Percentiles rank a stretch among this genome's conserved stretches.
Evolutionary conservation across 2,329 filamentous ascomycete species (phyloP).

Genomic region (Parastagonospora nodorum): DNA sequence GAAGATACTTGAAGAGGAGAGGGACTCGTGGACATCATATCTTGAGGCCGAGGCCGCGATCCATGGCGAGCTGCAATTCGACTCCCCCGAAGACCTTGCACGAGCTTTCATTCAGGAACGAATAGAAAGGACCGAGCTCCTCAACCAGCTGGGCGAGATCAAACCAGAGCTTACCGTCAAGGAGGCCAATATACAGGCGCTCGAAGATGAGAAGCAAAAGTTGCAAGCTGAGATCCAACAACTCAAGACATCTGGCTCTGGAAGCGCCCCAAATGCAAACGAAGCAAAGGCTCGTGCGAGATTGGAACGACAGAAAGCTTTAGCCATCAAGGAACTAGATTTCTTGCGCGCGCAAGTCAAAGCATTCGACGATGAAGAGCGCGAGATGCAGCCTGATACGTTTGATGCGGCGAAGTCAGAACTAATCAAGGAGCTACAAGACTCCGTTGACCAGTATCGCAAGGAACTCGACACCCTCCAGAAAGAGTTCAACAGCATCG

Average conservation of each 20-base stretch:
- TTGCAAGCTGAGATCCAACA: slow-evolving; percentile 74
- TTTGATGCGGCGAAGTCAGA: slow-evolving; percentile 76
- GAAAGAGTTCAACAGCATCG: slow-evolving; percentile 71
- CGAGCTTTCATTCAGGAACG: slow-evolving; percentile 82
- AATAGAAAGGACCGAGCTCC: slow-evolving; percentile 76
- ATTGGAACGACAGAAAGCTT: slow-evolving; percentile 80
- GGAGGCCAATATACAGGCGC: slow-evolving; percentile 71
- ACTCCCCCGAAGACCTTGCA: slow-evolving; percentile 86
- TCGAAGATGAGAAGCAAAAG: slow-evolving; percentile 71
- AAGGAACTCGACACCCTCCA: slow-evolving; percentile 76
- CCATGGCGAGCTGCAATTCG: slow-evolving; percentile 72
- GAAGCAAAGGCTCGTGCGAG: slow-evolving; percentile 73
- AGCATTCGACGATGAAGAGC: slow-evolving; percentile 83
- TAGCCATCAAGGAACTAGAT: slow-evolving; percentile 91
- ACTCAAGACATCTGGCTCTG: slow-evolving; percentile 57
- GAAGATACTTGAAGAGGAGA: slow-evolving; percentile 87
- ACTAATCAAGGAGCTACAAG: slow-evolving; percentile 80
- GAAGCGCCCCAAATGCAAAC: slow-evolving; percentile 48
- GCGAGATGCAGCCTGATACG: slow-evolving; percentile 79
- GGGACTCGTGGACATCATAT: slow-evolving; percentile 83
- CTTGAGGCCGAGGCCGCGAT: slow-evolving; percentile 70
- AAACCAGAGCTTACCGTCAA: slow-evolving; percentile 79
- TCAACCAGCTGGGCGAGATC: slow-evolving; percentile 78
- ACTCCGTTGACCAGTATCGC: slow-evolving; percentile 86
- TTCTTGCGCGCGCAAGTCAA: slow-evolving; percentile 92